phyloP scores from a whole-genome alignment of 2,329 filamentous ascomycete species.

The Aureobasidium sp. region DNA sequence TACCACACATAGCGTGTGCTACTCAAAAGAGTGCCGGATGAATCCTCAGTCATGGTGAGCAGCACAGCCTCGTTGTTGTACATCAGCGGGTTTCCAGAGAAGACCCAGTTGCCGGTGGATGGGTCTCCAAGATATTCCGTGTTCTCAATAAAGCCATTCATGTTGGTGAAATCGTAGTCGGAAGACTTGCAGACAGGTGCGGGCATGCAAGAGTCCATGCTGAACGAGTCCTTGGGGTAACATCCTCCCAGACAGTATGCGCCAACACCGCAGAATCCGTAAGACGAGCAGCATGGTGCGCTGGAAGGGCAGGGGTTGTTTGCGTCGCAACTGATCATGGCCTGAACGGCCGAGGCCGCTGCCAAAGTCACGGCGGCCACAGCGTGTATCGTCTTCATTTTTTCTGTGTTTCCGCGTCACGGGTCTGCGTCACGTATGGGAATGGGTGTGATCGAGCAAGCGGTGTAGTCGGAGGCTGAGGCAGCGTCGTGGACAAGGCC shows the following conservation, averaged over 20 bases:
- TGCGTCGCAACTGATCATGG: constrained; percentile 23
- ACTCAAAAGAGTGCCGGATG: constrained; percentile 79
- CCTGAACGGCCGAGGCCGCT: constrained; percentile 21
- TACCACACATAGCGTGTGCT: constrained; percentile 93
- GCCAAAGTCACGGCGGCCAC: constrained; percentile 21
- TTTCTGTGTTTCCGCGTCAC: background rate
- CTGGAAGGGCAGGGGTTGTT: constrained; percentile 23
- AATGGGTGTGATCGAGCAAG: background rate
- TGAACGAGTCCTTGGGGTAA: constrained; percentile 76
- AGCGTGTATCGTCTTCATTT: constrained; percentile 7
- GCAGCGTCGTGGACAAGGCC: background rate
- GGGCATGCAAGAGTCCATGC: constrained; percentile 76
- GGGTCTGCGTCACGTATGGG: background rate
- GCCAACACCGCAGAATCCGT: constrained; percentile 80
- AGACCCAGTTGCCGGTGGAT: constrained; percentile 75
- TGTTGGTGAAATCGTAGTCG: constrained; percentile 63
- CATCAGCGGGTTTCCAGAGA: constrained; percentile 63
- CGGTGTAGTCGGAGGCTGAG: background rate
- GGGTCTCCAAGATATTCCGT: constrained; percentile 81
- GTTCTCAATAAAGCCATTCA: constrained; percentile 63
- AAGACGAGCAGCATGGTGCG: constrained; percentile 45
- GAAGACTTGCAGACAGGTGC: constrained; percentile 71
- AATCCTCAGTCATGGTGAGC: constrained; percentile 81
- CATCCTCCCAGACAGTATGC: constrained; percentile 95
- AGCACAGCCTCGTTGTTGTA: constrained; percentile 60